Conservation (phyloP, 2,329 filamentous ascomycete species). For the Fusarium sp. region DNA sequence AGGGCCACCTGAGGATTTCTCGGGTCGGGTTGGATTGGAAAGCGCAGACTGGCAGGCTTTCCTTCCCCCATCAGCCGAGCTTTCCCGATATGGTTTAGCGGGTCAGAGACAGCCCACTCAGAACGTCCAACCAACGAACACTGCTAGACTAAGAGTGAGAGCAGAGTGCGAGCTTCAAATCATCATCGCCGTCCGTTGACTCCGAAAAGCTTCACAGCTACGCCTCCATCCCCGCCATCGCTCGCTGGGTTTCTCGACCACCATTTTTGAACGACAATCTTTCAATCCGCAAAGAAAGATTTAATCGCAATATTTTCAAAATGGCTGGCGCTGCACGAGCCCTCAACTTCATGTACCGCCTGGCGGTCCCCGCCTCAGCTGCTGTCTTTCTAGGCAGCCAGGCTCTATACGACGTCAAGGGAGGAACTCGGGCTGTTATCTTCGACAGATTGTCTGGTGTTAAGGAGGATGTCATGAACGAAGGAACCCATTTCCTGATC, state of each 20-base stretch:
- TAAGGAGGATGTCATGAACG: slow-evolving; percentile 90
- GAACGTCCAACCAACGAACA: slow-evolving; percentile 37
- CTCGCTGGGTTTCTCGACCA: slow-evolving; percentile 5
- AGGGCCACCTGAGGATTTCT: slow-evolving; percentile 47
- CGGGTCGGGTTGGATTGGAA: slow-evolving; percentile 42
- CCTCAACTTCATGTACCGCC: slow-evolving; percentile 72
- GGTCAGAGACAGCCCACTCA: slow-evolving; percentile 22
- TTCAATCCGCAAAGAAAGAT: neutral
- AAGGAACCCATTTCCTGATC: slow-evolving; percentile 95
- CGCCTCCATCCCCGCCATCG: slow-evolving; percentile 24
- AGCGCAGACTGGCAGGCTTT: slow-evolving; percentile 38
- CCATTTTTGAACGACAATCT: slow-evolving; percentile 9
- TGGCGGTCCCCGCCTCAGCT: slow-evolving; percentile 78
- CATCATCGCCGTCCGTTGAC: slow-evolving; percentile 42
- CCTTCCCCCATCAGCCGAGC: slow-evolving; percentile 48
- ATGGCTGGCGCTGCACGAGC: slow-evolving; percentile 68
- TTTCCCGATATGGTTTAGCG: slow-evolving; percentile 52
- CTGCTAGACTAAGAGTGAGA: slow-evolving; percentile 26
- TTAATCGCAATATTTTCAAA: slow-evolving; percentile 26
- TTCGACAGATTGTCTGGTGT: slow-evolving; percentile 95
- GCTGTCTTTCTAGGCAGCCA: slow-evolving; percentile 76
- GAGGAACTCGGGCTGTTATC: slow-evolving; percentile 94
- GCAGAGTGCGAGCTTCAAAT: slow-evolving; percentile 43
- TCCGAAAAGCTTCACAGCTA: slow-evolving; percentile 43
- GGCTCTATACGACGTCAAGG: slow-evolving; percentile 96